These are phyloP conservation scores for Colletotrichum somersetense DNA, from an alignment of 2,329 filamentous ascomycete species.

Conservation along the genomic window DNA sequence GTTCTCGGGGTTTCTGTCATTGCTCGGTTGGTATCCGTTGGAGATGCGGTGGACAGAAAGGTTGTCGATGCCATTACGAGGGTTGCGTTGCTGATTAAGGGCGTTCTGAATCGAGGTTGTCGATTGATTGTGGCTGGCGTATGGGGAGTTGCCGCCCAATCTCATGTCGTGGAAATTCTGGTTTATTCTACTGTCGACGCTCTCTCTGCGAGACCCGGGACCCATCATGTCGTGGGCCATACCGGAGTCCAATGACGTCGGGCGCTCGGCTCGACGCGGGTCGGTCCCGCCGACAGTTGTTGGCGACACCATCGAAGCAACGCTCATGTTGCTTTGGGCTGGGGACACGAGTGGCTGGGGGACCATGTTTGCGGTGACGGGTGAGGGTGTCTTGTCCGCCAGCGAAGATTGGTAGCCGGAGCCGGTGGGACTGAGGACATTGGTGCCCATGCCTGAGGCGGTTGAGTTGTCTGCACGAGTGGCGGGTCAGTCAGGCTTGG, in stretches of 20 bases:
- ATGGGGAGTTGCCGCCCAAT: conserved; percentile 76
- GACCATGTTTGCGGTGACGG: conserved; percentile 64
- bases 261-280: conserved; percentile 59
- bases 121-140: conserved; percentile 82
- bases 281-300: conserved; percentile 61
- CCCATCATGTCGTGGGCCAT: conserved; percentile 53
- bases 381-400: conserved; percentile 73
- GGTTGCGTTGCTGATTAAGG: conserved; percentile 75
- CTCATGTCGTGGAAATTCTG: conserved; percentile 77
- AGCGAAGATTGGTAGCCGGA: conserved; percentile 64
- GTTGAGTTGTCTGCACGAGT: conserved; percentile 57
- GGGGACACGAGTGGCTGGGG: conserved; percentile 69
- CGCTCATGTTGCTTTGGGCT: conserved; percentile 71
- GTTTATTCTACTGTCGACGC: conserved; percentile 84
- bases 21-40: conserved; percentile 73
- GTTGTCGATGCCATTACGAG: conserved; percentile 64
- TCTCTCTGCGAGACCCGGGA: conserved; percentile 76
- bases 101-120: conserved; percentile 80
- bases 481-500: conserved; percentile 35
- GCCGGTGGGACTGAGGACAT: conserved; percentile 46
- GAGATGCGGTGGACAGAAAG: conserved; percentile 71
- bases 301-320: conserved; percentile 75
- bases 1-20: conserved; percentile 68
- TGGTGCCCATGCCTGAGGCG: conserved; percentile 51
- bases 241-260: conserved; percentile 53